A percentile compares a stretch with the other conserved stretches of the same genome.
These are phyloP conservation scores for Aspergillus sp. DNA, from an alignment of 2,329 filamentous ascomycete genomes.

Conservation along the genomic window DNA sequence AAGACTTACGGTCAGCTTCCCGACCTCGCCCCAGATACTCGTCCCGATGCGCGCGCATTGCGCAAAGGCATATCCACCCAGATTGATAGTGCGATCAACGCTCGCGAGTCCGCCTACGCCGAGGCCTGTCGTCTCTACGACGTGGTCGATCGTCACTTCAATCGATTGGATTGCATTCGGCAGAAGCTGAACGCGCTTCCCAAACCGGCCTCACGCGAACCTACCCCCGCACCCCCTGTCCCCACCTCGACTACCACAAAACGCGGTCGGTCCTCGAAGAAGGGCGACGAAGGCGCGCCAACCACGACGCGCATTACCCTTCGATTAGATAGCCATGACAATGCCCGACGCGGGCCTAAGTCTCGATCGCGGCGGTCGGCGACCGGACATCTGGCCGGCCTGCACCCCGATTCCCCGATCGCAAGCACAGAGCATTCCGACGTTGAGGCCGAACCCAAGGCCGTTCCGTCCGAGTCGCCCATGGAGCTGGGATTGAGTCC, in stretches of 20 bases:
- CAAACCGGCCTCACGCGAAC: slow-evolving; percentile 60
- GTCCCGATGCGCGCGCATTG: slow-evolving; percentile 53
- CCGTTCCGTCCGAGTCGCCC: slow-evolving; percentile 19
- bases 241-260: slow-evolving; percentile 25
- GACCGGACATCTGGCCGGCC: slow-evolving; percentile 33
- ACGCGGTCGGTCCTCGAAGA: slow-evolving; percentile 41
- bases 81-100: slow-evolving; percentile 54
- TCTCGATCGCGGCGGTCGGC: slow-evolving; percentile 38
- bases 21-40: slow-evolving; percentile 46
- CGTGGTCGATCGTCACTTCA: slow-evolving; percentile 57
- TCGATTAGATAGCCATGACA: slow-evolving; percentile 33
- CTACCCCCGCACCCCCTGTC: slow-evolving; percentile 50
- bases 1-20: slow-evolving; percentile 51
- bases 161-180: slow-evolving; percentile 59
- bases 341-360: slow-evolving; percentile 29
- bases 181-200: slow-evolving; percentile 62
- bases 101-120: slow-evolving; percentile 56
- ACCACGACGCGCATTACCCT: slow-evolving; percentile 43
- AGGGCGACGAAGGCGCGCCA: slow-evolving; percentile 29
- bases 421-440: slow-evolving; percentile 49
- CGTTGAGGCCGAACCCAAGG: slow-evolving; percentile 35
- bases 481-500: slow-evolving; percentile 21
- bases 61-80: slow-evolving; percentile 58
- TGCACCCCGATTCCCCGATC: slow-evolving; percentile 47
- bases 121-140: slow-evolving; percentile 59